Evolutionary conservation across 345 rosid genomes (phyloP), one percentile per base, ranked within the genome.

Genomic region (Gossypium thurberi): DNA sequence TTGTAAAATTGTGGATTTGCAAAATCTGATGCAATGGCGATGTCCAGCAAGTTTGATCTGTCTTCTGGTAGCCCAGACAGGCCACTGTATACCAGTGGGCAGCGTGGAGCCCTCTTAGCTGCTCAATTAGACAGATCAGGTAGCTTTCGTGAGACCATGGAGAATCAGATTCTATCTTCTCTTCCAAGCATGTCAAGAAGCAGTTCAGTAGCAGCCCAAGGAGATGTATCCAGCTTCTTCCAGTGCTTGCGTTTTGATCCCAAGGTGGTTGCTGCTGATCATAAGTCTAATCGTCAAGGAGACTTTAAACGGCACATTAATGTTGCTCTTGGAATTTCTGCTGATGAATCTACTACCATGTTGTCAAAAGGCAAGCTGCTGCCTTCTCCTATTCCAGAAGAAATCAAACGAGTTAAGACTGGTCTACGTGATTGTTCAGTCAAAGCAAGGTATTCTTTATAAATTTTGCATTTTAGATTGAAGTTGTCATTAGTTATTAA

Each of bases 21-120:
- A 76, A 66, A 84, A 80, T 78, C 80, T 82, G 83, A 84, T 87
- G 83, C 85, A 78, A 89, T 89, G 94, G 89, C 98, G 65, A 87
- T 87, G 78, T 85, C 98, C 77, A 89, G 92, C 83, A 92, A 89
- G 87, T 88, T 87, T 73, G 99, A 90, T 78, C 81, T 79, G 82
- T 85, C 98, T 80, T 89, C 97, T 79, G 87, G 87, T 82, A 89
- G 94, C 76, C 89, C 90, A 20, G 97, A 92, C 81, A 91, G 94
- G 86, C 86, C 89, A 65, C 65, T 80, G 61, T 92, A 89, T 83
- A 57, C 80, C 74, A 74, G 84, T 68, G 96, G 92, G 73, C 89
- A 83, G 80, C 88, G 89, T 76, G 96, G 97, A 88, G 84, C 97
- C 84, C 87, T 85, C 86, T 74, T 86, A 81, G 81, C 87, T 77